Evolutionary conservation across 129 eudicot species (phyloP).

Genomic region (Chrysanthemum seticuspe): DNA sequence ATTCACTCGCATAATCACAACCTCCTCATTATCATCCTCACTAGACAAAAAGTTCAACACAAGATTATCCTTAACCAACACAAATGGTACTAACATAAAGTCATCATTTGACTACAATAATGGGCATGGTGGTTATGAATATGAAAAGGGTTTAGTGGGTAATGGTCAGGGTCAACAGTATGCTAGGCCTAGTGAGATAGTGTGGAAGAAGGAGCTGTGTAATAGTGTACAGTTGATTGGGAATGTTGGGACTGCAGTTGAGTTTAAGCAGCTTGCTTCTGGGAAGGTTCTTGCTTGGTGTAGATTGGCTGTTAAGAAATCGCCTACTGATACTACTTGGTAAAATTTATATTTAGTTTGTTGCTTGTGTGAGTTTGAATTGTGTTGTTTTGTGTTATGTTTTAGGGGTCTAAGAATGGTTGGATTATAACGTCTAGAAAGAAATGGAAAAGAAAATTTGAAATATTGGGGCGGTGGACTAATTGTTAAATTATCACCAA

Average conservation of each 20-base stretch:
- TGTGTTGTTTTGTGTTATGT: not conserved
- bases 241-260: conserved; percentile 59
- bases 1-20: conserved; percentile 6
- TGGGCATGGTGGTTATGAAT: conserved; percentile 31
- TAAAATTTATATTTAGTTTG: conserved; percentile 20
- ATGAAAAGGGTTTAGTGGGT: conserved; percentile 31
- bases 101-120: conserved; percentile 32
- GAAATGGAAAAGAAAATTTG: too few species aligned
- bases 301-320: conserved; percentile 77
- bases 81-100: conserved; percentile 16
- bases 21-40: conserved; percentile 23
- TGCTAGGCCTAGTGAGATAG: conserved; percentile 67
- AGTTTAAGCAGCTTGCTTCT: conserved; percentile 63
- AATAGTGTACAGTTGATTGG: conserved; percentile 82
- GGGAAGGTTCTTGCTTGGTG: conserved; percentile 84
- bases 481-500: too few species aligned
- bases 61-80: conserved; percentile 13
- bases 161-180: conserved; percentile 34
- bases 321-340: conserved; percentile 71
- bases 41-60: conserved; percentile 3
- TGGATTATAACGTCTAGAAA: too few species aligned
- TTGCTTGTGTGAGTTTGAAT: not conserved
- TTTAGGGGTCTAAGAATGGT: not conserved
- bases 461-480: too few species aligned
- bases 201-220: conserved; percentile 77